These are phyloP conservation scores for Fennellomyces sp. DNA, from an alignment of 371 early-diverging fungal species.

Conservation along the genomic window DNA sequence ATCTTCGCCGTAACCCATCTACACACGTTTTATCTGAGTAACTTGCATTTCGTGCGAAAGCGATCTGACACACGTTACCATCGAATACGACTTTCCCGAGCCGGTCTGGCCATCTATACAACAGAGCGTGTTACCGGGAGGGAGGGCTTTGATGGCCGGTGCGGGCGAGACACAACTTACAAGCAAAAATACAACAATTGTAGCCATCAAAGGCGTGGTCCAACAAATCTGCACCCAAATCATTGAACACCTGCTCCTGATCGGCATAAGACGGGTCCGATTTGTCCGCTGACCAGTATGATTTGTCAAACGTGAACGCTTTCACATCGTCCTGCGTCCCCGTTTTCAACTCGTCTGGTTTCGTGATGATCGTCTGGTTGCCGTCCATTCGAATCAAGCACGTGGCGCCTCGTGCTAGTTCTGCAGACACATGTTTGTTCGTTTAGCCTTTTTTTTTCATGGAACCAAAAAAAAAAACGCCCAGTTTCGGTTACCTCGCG, in stretches of 20 bases:
- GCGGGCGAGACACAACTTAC: constrained; percentile 38
- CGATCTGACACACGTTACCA: constrained; percentile 52
- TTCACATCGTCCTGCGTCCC: constrained; percentile 53
- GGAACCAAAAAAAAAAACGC: neutral
- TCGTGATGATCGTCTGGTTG: constrained; percentile 68
- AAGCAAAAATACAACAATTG: constrained; percentile 89
- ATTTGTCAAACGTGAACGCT: constrained; percentile 83
- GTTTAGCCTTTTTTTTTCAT: neutral
- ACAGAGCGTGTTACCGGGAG: neutral
- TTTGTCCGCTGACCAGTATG: constrained; percentile 82
- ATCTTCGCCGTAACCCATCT: constrained; percentile 76
- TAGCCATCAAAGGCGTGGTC: constrained; percentile 90
- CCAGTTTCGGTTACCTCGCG: constrained; percentile 50
- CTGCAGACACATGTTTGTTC: constrained; percentile 29
- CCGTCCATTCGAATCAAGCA: constrained; percentile 72
- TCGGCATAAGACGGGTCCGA: constrained; percentile 70
- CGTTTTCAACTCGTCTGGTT: constrained; percentile 46
- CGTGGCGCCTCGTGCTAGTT: constrained; percentile 63
- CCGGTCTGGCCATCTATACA: constrained; percentile 85
- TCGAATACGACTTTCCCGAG: constrained; percentile 83
- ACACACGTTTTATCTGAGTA: neutral
- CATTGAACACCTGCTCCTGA: constrained; percentile 77
- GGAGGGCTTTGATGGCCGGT: no score
- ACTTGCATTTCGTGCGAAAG: neutral
- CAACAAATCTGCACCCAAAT: constrained; percentile 76